These are phyloP conservation scores for Elsinoe fawcettii DNA, from an alignment of 2,329 filamentous ascomycete genomes.

Conservation along the genomic window DNA sequence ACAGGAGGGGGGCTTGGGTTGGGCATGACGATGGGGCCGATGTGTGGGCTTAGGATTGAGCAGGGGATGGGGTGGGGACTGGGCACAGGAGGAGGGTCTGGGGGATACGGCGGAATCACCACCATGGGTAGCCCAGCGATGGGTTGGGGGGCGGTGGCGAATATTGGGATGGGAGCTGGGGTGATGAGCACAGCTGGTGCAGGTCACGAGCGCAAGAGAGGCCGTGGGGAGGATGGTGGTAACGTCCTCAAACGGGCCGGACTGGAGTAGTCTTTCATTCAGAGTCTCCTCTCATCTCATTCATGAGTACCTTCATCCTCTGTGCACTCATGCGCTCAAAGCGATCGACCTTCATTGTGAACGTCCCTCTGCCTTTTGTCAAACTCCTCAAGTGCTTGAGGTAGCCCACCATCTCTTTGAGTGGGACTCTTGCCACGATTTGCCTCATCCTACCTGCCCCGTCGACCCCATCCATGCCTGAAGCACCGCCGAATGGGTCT, in stretches of 20 bases:
- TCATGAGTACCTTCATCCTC: constrained; percentile 50
- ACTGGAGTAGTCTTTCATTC: constrained; percentile 13
- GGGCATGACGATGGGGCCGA: not conserved
- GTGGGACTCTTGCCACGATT: constrained; percentile 78
- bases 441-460: constrained; percentile 36
- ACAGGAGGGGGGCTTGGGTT: not conserved
- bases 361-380: constrained; percentile 75
- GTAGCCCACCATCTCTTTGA: constrained; percentile 96
- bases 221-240: not conserved
- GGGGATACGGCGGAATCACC: not conserved
- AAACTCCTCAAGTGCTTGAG: constrained; percentile 79
- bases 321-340: constrained; percentile 60
- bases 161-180: not conserved
- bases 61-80: not conserved
- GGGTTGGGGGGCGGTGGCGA: not conserved
- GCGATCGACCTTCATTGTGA: constrained; percentile 65
- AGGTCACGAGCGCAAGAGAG: not conserved
- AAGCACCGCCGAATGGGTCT: constrained; percentile 61
- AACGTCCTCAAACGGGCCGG: not conserved
- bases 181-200: not conserved
- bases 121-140: not conserved
- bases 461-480: constrained; percentile 18
- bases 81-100: not conserved
- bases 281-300: constrained; percentile 27
- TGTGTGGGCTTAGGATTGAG: not conserved